Percentiles rank a stretch among this genome's conserved stretches.
Evolutionary conservation across 257 asterid species (phyloP).

Genomic region (Cruciata laevipes): DNA sequence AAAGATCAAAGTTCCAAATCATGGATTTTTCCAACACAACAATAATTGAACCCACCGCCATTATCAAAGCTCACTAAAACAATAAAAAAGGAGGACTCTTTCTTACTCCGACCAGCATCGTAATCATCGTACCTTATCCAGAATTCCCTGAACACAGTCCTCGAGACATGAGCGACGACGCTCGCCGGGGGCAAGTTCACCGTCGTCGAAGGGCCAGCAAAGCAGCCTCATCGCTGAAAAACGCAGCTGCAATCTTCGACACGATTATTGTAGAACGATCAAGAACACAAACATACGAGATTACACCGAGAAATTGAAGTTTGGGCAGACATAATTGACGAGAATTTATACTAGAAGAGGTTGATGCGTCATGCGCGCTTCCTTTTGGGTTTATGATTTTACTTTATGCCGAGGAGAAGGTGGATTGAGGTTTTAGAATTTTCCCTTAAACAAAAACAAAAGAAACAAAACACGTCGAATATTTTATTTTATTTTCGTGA

Average conservation of each 20-base stretch:
- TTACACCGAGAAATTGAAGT: neutral
- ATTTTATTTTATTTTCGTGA: neutral
- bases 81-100: neutral
- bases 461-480: neutral
- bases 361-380: neutral
- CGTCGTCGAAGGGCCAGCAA: conserved; percentile 23
- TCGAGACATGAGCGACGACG: conserved; percentile 18
- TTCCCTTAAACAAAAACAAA: neutral
- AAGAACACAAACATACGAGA: neutral
- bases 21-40: neutral
- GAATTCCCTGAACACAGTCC: conserved; percentile 29
- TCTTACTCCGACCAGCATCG: neutral
- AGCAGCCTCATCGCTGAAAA: conserved; percentile 40
- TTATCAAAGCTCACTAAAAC: neutral
- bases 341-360: neutral
- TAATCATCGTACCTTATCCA: conserved; percentile 28
- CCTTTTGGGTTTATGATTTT: conserved; percentile 3
- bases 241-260: neutral
- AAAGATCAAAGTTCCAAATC: neutral
- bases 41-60: neutral
- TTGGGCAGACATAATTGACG: neutral
- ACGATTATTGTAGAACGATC: neutral
- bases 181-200: conserved; percentile 1
- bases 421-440: conserved; percentile 8
- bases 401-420: conserved; percentile 4